These are phyloP conservation scores for Phytophthora fragariaefolia DNA, from an alignment of 352 stramenopile species.

Conservation along the genomic window DNA sequence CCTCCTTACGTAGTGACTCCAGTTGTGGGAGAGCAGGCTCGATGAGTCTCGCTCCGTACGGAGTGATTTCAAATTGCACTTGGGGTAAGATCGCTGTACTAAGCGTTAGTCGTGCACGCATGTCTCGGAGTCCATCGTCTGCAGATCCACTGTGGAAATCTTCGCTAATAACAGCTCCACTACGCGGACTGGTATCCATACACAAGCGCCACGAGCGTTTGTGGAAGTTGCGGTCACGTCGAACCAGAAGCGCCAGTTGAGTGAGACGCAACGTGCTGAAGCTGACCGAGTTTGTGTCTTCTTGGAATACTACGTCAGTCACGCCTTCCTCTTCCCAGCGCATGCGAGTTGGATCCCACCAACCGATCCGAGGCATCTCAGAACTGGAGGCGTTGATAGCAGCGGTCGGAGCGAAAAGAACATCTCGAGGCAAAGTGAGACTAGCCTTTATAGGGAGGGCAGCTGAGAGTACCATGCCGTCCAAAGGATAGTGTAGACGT, in stretches of 20 bases:
- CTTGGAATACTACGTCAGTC: constrained; percentile 60
- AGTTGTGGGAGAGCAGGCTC: constrained; percentile 58
- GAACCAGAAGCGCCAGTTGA: constrained; percentile 72
- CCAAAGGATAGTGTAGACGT: constrained; percentile 74
- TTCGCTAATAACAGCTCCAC: constrained; percentile 3
- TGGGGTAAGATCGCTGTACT: constrained; percentile 58
- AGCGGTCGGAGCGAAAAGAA: constrained; percentile 47
- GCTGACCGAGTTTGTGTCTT: constrained; percentile 64
- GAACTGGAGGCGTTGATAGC: background rate
- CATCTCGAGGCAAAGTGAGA: constrained; percentile 53
- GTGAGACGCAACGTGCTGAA: constrained; percentile 84
- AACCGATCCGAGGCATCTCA: constrained; percentile 58
- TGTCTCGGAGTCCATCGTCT: constrained; percentile 19
- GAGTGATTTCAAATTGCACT: constrained; percentile 77
- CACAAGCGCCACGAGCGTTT: constrained; percentile 70
- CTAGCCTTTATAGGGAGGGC: constrained; percentile 72
- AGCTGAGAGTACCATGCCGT: constrained; percentile 75
- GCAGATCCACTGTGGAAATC: constrained; percentile 8
- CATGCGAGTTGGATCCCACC: constrained; percentile 62
- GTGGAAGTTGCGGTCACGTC: constrained; percentile 71
- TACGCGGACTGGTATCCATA: constrained; percentile 53
- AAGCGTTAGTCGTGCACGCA: constrained; percentile 55
- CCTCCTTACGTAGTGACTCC: constrained; percentile 39
- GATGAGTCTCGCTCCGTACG: constrained; percentile 62
- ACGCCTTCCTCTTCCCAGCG: constrained; percentile 83